A percentile compares a stretch with the other conserved stretches of the same genome.
These are phyloP conservation scores for Meyerozyma elateridarum DNA, from an alignment of 1,139 yeast species.

Conservation along the genomic window DNA sequence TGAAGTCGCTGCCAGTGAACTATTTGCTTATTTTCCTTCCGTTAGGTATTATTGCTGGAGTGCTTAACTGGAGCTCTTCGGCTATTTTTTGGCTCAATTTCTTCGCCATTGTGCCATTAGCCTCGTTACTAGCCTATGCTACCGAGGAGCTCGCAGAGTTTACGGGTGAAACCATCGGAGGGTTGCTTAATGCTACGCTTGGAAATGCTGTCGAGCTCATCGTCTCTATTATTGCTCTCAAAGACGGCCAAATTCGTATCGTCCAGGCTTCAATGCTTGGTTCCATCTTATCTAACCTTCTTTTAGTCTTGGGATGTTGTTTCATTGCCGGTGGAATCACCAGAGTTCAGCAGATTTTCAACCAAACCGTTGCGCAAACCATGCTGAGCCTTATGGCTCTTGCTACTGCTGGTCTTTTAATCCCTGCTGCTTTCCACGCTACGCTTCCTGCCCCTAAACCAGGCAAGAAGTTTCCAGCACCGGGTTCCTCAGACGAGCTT, in stretches of 20 bases:
- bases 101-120: slow-evolving; percentile 87
- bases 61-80: slow-evolving; percentile 51
- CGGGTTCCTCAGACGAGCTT: slow-evolving; percentile 39
- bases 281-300: slow-evolving; percentile 77
- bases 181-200: slow-evolving; percentile 89
- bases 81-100: slow-evolving; percentile 72
- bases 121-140: slow-evolving; percentile 83
- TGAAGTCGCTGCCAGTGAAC: slow-evolving; percentile 72
- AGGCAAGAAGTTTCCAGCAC: slow-evolving; percentile 34
- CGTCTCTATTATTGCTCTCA: slow-evolving; percentile 85
- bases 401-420: slow-evolving; percentile 79
- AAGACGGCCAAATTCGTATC: slow-evolving; percentile 80
- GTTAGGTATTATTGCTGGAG: slow-evolving; percentile 73
- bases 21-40: slow-evolving; percentile 79
- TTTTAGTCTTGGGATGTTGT: slow-evolving; percentile 92
- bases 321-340: slow-evolving; percentile 90
- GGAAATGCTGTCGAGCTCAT: slow-evolving; percentile 87
- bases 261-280: slow-evolving; percentile 98
- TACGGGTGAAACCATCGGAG: slow-evolving; percentile 86
- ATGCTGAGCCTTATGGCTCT: slow-evolving; percentile 92
- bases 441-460: slow-evolving; percentile 50
- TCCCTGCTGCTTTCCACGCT: slow-evolving; percentile 96
- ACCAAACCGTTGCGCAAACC: slow-evolving; percentile 95
- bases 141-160: slow-evolving; percentile 88
- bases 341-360: slow-evolving; percentile 80